These are phyloP conservation scores for Moelleriella libera DNA, from an alignment of 2,329 filamentous ascomycete species.

Conservation along the genomic window DNA sequence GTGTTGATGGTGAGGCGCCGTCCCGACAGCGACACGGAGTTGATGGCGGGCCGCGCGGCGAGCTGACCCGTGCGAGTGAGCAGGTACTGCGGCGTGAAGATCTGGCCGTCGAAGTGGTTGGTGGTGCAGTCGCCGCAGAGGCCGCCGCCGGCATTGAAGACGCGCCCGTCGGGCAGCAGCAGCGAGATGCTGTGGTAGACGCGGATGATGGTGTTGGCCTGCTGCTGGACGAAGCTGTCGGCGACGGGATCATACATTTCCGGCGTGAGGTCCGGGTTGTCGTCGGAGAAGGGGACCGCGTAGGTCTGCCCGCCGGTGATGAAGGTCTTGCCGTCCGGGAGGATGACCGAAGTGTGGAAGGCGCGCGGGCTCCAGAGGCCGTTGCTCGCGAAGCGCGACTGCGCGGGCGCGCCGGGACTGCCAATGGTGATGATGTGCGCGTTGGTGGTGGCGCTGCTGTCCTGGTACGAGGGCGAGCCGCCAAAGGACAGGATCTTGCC, in stretches of 20 bases:
- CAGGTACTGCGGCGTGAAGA: conserved; percentile 42
- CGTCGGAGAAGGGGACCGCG: conserved; percentile 29
- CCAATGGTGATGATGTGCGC: conserved; percentile 23
- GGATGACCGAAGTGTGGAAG: conserved; percentile 30
- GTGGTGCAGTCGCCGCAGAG: conserved; percentile 31
- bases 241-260: conserved; percentile 31
- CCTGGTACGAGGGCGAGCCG: conserved; percentile 30
- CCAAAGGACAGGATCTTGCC: conserved; percentile 42
- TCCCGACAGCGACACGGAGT: conserved; percentile 6
- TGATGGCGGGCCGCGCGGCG: conserved; percentile 27
- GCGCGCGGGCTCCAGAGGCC: conserved; percentile 22
- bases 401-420: conserved; percentile 6
- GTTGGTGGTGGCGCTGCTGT: conserved; percentile 23
- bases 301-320: conserved; percentile 31
- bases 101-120: conserved; percentile 39
- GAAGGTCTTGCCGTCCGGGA: conserved; percentile 33
- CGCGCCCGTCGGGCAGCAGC: conserved; percentile 33
- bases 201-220: conserved; percentile 23
- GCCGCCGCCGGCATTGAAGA: conserved; percentile 36
- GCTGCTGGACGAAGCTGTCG: conserved; percentile 22
- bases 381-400: conserved; percentile 4
- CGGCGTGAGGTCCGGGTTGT: conserved; percentile 21
- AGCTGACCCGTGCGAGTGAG: conserved; percentile 26
- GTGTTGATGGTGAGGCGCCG: conserved; percentile 8
- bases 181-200: conserved; percentile 36